Percentiles rank a stretch among this genome's conserved stretches.
Conservation (phyloP, 257 asterid species). For the Solanum chiquidenum region DNA sequence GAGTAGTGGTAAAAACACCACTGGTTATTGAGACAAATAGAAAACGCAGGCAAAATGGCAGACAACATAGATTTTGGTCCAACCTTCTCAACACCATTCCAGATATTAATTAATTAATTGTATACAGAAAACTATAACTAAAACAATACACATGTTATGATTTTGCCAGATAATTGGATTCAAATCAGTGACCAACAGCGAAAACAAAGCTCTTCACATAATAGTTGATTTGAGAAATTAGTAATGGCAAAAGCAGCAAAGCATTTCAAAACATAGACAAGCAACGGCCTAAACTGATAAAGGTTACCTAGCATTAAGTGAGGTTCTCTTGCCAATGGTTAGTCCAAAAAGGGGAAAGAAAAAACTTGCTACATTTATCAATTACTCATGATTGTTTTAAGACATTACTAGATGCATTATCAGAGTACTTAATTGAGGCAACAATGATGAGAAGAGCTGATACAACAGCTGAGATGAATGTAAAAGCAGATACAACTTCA, state of each 20-base stretch:
- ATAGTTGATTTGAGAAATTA: neutral
- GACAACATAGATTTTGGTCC: neutral
- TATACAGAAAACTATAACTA: neutral
- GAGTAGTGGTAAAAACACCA: neutral
- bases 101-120: neutral
- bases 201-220: neutral
- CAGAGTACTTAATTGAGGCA: conserved; percentile 34
- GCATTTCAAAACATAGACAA: neutral
- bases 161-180: neutral
- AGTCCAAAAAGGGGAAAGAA: neutral
- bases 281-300: neutral
- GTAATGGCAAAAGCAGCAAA: neutral
- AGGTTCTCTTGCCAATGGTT: neutral
- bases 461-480: conserved; percentile 46
- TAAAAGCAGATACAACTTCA: conserved; percentile 39
- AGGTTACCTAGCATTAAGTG: neutral
- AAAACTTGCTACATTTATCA: neutral
- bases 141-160: neutral
- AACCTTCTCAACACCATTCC: neutral
- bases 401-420: neutral
- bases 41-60: neutral
- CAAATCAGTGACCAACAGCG: neutral
- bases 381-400: conserved; percentile 13
- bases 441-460: conserved; percentile 30
- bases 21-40: neutral